Conservation (phyloP, 345 rosid genomes). For the Eucalyptus cladocalyx region DNA sequence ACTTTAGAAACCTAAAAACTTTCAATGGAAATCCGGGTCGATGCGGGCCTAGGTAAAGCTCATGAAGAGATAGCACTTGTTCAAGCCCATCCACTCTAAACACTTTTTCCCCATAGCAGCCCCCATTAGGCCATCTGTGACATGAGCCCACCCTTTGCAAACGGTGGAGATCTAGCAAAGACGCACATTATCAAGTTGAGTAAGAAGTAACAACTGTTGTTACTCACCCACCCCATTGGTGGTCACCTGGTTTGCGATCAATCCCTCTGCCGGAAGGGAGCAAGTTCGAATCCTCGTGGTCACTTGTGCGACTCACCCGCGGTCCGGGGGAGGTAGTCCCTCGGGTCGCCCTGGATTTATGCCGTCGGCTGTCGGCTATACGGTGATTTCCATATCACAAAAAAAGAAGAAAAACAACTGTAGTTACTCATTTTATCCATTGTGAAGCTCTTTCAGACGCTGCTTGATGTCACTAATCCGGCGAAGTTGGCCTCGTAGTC, state of each 20-base stretch:
- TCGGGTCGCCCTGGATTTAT: too few species aligned
- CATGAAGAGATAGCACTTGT: not conserved
- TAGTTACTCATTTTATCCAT: not conserved
- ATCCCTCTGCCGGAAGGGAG: too few species aligned
- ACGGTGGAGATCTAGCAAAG: not conserved
- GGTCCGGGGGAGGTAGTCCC: too few species aligned
- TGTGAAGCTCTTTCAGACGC: not conserved
- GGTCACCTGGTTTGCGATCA: too few species aligned
- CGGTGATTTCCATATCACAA: too few species aligned
- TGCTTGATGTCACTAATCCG: not conserved
- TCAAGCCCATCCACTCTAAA: not conserved
- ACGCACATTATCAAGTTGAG: not conserved
- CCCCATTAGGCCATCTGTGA: not conserved
- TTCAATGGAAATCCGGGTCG: not conserved
- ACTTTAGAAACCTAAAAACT: not conserved
- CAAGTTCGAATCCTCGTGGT: too few species aligned
- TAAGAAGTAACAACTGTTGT: not conserved
- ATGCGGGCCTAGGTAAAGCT: not conserved
- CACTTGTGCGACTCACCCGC: too few species aligned
- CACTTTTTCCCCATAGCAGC: too few species aligned
- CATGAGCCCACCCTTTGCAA: not conserved
- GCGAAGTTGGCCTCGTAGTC: not conserved
- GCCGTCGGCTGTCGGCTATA: too few species aligned
- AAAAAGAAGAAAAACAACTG: not conserved
- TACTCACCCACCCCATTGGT: too few species aligned